Base-by-base conservation (phyloP, 768 basidiomycete genomes). In the Phaffia tasmanica region DNA sequence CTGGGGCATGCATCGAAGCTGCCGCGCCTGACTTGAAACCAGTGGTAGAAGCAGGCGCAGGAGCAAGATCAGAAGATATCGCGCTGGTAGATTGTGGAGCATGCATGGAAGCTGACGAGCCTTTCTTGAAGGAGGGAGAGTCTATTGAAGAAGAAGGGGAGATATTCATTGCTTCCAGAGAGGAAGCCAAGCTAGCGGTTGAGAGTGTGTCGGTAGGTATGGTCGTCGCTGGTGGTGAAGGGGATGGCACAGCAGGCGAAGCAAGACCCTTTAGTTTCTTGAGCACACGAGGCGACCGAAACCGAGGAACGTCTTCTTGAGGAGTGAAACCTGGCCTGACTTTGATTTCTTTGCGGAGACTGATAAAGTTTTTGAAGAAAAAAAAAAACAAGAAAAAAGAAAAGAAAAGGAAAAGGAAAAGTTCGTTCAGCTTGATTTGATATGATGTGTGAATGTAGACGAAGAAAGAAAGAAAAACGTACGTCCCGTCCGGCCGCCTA, bases 301-400 rank as follows among this genome's bases (percentile, higher is more conserved):
- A 97, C 57, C 85, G 84, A n/a, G 83, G 81, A 9, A 93, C 82
- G 77, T 97, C 92, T 76, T 97, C 92, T 77, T 92, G 89, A 0
- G 92, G 92, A 5, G 89, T 94, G 77, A 86, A 97, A 0, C 92
- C 92, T 2, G 90, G 92, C 30, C 92, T 81, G 70, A 97, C 86
- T 79, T 86, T 92, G 65, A 87, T 79, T 77, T 92, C 83, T 77
- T 92, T 94, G 69, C 92, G 85, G 46, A 89, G 76, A 57, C 92
- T 95, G 75, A 21, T 30, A 61, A 50, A 5, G 30, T 32, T 25
- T 27, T 15, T 30, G 15, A 4, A 4, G 21, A 27, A 32, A 18
- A 55, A 25, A 19, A 60, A 21, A 49, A 29, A 50, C 46, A 62
- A n/a, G n/a, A n/a, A n/a, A n/a, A n/a, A n/a, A n/a, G n/a, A n/a